These are phyloP conservation scores for Henckelia pumila DNA, from an alignment of 257 asterid species.

Conservation along the genomic window DNA sequence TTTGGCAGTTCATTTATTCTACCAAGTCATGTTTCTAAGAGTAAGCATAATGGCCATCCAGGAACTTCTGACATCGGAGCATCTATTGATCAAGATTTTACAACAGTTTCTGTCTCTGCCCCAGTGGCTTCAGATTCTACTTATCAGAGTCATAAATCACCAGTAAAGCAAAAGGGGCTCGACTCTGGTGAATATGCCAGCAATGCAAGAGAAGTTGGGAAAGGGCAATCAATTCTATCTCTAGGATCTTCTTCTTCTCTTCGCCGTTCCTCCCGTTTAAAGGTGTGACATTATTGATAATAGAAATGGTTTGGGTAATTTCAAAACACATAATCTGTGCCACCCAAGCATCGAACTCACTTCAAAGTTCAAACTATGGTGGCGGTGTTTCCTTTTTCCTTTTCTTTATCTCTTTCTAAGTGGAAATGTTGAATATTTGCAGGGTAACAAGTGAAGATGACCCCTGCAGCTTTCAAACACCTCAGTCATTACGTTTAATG, in stretches of 20 bases:
- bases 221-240: conserved; percentile 37
- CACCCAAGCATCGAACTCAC: not conserved
- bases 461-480: conserved; percentile 7
- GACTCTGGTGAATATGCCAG: conserved; percentile 38
- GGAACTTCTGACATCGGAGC: conserved; percentile 38
- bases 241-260: conserved; percentile 61
- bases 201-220: conserved; percentile 44
- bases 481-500: conserved; percentile 1
- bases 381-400: not conserved
- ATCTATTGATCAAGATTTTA: conserved; percentile 43
- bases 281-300: conserved; percentile 39
- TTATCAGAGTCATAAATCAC: conserved; percentile 49
- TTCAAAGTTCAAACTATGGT: not conserved
- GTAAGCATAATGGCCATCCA: conserved; percentile 31
- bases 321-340: too few species aligned
- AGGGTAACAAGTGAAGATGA: conserved; percentile 49
- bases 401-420: conserved; percentile 15
- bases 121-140: conserved; percentile 68
- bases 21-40: conserved; percentile 26
- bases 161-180: conserved; percentile 37
- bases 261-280: conserved; percentile 70
- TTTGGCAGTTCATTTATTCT: conserved; percentile 13
- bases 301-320: not conserved
- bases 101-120: conserved; percentile 47
- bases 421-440: conserved; percentile 32